phyloP scores from a whole-genome alignment of 208 protist genomes.

The Wallacemonas sp. region DNA sequence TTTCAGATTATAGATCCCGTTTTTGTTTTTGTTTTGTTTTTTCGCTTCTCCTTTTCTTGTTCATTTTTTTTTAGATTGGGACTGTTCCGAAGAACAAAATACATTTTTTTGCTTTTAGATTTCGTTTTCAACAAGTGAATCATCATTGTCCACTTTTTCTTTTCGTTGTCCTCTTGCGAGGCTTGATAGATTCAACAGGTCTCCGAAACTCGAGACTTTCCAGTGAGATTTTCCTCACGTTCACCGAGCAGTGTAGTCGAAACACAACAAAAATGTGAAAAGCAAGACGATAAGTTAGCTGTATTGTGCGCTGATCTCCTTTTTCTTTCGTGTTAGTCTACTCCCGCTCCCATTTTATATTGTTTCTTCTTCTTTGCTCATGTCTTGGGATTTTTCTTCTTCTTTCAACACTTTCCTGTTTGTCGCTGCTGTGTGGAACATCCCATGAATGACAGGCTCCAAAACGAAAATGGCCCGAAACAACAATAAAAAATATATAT shows the following conservation, averaged over 20 bases:
- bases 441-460: too few relatives aligned
- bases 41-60: constrained; percentile 2
- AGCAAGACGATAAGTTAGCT: too few relatives aligned
- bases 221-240: too few relatives aligned
- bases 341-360: neutral
- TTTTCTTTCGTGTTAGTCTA: too few relatives aligned
- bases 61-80: constrained; percentile 21
- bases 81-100: neutral
- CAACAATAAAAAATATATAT: constrained; percentile 7
- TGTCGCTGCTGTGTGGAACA: too few relatives aligned
- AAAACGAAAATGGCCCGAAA: neutral
- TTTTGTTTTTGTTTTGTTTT: constrained; percentile 14
- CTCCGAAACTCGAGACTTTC: too few relatives aligned
- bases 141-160: neutral
- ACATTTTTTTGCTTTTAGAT: constrained; percentile 10
- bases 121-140: neutral
- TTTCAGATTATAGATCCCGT: constrained; percentile 1
- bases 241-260: too few relatives aligned
- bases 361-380: constrained; percentile 14
- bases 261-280: too few relatives aligned
- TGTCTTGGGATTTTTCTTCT: neutral
- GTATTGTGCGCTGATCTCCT: too few relatives aligned
- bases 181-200: too few relatives aligned
- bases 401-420: too few relatives aligned
- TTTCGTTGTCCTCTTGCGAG: too few relatives aligned